Evolutionary conservation across 1,284 basidiomycete genomes (phyloP), one percentile per base, ranked within the genome.

Genomic region (Irpex lacteus): DNA sequence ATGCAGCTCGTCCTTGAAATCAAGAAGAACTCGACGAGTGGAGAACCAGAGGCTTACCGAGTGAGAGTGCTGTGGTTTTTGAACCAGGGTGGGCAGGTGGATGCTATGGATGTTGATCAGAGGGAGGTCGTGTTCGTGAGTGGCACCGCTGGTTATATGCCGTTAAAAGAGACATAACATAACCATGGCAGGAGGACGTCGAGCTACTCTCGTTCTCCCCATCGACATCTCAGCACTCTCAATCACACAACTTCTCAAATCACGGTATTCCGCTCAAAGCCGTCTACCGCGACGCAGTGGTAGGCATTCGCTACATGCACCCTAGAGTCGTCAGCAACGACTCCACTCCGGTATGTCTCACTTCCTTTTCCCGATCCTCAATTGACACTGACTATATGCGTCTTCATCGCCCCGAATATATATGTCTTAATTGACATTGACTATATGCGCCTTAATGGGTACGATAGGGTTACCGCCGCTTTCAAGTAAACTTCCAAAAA

Each of bases 241-340:
- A 70, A 71, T 34, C 68, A 1, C 54, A 70, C 11, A 61, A 62
- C 5, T 57, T 67, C 26, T 49, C 67, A 6, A 71, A 73, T 52
- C 82, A 87, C 70, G 80, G 84, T 18, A 80, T 88, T 58, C 90
- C 91, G 40, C 75, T 92, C 44, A 92, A 91, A 72, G 90, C 89
- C 5, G 89, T 91, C 4, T 91, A 89, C 71, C 85, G 89, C 34
- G 89, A 90, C 61, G 78, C 81, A 11, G 79, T 88, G 0, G 87
- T 92, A 44, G 90, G 91, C 7, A 83, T 93, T 62, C 85, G 90
- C 21, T 92, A 92, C 71, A 77, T 90, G 50, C 78, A 89, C 68
- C 81, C 82, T 52, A 79, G 76, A 40, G 78, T 67, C 7, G 63
- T 71, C 5, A 69, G 79, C 9, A 71, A 78, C 37, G 78, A 74